Base-by-base conservation (phyloP, 495 filamentous ascomycete genomes). In the Tuber melanosporum region DNA sequence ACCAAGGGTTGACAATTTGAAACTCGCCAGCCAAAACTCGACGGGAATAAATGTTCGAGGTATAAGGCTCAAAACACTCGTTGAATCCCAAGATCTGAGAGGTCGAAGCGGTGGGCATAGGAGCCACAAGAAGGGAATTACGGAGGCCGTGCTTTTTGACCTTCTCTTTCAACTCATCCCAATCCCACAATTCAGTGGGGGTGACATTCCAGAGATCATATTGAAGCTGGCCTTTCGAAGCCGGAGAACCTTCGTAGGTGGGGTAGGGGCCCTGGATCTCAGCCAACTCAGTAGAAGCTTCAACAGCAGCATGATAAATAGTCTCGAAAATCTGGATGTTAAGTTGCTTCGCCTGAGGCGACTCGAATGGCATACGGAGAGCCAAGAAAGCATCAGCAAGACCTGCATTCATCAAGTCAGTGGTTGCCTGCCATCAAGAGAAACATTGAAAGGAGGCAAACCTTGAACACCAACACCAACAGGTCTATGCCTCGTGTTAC, bases 261-360 rank as follows among this genome's bases (percentile, higher is more conserved):
- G 91, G 88, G 85, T 99, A 99, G 12, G 94, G 80, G 41, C 96
- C 96, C 49, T 91, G 85, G 74, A 92, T 86, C 88, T 92, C 92
- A 76, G 95, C 93, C 73, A 98, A 85, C 32, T 97, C 90, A 79
- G 91, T 90, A 8, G 95, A 99, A 39, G 93, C 91, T 62, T 94
- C 97, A 75, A 99, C 87, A 76, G 93, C 94, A 84, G 91, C 95
- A 84, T 99, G 95, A 87, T 99, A 99, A 86, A 99, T 98, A 62
- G 95, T 99, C 89, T 99, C 95, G 82, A 99, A 99, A 84, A 99
- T 98, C 85, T 98, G 94, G 82, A 91, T 95, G 88, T 99, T 99
- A 82, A 99, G 89, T 83, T 95, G 89, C 79, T 91, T 91, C 69
- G 95, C 95, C 86, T 97, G 93, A 26, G 92, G 89, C 0, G 96